Conservation (phyloP, 1,139 yeast genomes). For the Hyphopichia khmerensis region DNA sequence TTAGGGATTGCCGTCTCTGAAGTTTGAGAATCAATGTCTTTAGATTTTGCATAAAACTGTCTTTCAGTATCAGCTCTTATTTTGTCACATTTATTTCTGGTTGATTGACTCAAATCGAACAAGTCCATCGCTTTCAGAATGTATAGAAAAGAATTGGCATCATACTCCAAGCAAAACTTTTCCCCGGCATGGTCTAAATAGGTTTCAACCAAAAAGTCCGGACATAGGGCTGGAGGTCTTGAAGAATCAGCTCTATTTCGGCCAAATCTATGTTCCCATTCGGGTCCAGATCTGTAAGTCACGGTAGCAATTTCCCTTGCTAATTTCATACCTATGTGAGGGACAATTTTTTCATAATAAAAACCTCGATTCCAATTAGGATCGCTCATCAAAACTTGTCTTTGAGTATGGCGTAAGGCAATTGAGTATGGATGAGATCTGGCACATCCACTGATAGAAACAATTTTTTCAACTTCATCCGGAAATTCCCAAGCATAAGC, state of each 20-base stretch:
- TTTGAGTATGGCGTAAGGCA: slow-evolving; percentile 89
- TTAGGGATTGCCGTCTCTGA: slow-evolving; percentile 39
- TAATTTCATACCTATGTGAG: slow-evolving; percentile 92
- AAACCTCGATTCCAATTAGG: slow-evolving; percentile 93
- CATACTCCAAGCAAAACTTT: slow-evolving; percentile 87
- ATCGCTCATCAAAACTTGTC: slow-evolving; percentile 93
- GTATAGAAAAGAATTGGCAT: slow-evolving; percentile 84
- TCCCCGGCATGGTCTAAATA: slow-evolving; percentile 94
- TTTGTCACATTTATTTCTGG: slow-evolving; percentile 41
- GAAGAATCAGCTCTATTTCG: slow-evolving; percentile 82
- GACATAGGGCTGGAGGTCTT: slow-evolving; percentile 82
- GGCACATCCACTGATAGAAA: slow-evolving; percentile 87
- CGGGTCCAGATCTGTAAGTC: slow-evolving; percentile 93
- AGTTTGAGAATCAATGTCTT: slow-evolving; percentile 7
- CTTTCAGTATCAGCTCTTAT: slow-evolving; percentile 40
- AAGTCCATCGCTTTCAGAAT: slow-evolving; percentile 93
- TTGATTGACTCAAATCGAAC: slow-evolving; percentile 69
- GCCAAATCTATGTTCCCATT: slow-evolving; percentile 93
- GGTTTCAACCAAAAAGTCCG: slow-evolving; percentile 89
- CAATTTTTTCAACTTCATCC: slow-evolving; percentile 65
- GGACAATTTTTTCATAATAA: slow-evolving; percentile 77
- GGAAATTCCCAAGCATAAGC: slow-evolving; percentile 88
- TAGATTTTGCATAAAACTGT: slow-evolving; percentile 13
- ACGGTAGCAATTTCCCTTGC: slow-evolving; percentile 94
- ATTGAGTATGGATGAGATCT: slow-evolving; percentile 92